phyloP scores from a whole-genome alignment of 1,139 yeast species.

The Kurtzmaniella quercitrusa region DNA sequence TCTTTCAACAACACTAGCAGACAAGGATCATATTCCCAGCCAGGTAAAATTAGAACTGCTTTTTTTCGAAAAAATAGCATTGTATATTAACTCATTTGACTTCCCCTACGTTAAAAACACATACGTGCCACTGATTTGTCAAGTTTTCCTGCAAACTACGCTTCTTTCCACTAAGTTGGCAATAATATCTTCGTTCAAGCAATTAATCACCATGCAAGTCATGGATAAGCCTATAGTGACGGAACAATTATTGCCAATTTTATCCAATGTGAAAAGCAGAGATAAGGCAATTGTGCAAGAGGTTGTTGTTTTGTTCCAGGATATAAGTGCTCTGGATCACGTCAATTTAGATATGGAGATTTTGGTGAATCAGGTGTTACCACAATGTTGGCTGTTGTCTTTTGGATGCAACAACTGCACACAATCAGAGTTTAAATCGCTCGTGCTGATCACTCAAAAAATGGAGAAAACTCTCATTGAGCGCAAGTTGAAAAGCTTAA shows the following conservation, averaged over 20 bases:
- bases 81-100: constrained; percentile 50
- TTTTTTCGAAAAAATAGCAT: constrained; percentile 44
- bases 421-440: constrained; percentile 30
- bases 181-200: constrained; percentile 62
- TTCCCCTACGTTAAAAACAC: constrained; percentile 72
- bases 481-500: constrained; percentile 27
- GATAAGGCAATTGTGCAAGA: constrained; percentile 63
- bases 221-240: constrained; percentile 69
- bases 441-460: constrained; percentile 23
- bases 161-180: constrained; percentile 72
- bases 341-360: constrained; percentile 34
- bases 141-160: constrained; percentile 77
- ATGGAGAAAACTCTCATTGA: constrained; percentile 28
- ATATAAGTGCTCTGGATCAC: constrained; percentile 36
- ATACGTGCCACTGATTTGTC: constrained; percentile 67
- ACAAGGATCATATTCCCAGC: constrained; percentile 10
- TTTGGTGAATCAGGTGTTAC: constrained; percentile 33
- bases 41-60: constrained; percentile 53
- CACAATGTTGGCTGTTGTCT: constrained; percentile 34
- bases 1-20: constrained; percentile 15
- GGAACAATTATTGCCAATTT: constrained; percentile 75
- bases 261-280: constrained; percentile 71
- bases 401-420: constrained; percentile 43
- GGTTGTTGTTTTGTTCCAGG: constrained; percentile 50
- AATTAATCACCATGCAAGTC: constrained; percentile 52